Conservation (phyloP, 192 early-diverging fungal genomes). For the Coemansia sp. region DNA sequence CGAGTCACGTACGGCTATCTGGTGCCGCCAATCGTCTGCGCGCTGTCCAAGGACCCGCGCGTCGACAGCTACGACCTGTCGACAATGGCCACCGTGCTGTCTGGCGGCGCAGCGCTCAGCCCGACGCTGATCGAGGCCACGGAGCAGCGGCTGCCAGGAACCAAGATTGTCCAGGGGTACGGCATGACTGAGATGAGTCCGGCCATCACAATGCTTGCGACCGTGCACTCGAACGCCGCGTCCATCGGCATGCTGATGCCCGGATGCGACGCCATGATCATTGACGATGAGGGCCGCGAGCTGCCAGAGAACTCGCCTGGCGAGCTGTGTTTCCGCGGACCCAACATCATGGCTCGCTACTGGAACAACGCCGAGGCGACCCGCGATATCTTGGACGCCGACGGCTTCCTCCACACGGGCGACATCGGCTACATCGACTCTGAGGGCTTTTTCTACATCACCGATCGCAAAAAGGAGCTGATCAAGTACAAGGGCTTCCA, state of each 20-base stretch:
- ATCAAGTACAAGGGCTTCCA: conserved; percentile 85
- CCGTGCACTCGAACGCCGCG: conserved; percentile 34
- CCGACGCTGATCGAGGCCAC: conserved; percentile 60
- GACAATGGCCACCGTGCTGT: conserved; percentile 61
- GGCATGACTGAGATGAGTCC: conserved; percentile 67
- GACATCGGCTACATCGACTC: conserved; percentile 73
- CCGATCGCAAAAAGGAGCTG: conserved; percentile 82
- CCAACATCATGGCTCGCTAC: conserved; percentile 87
- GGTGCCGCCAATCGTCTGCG: conserved; percentile 65
- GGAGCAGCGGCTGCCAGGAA: conserved; percentile 40
- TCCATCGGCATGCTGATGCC: conserved; percentile 73
- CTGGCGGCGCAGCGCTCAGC: conserved; percentile 77
- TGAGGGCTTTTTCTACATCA: conserved; percentile 62
- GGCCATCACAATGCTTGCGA: conserved; percentile 45
- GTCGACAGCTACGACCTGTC: conserved; percentile 71
- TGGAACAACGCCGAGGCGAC: conserved; percentile 77
- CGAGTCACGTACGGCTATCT: conserved; percentile 63
- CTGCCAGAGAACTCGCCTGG: conserved; percentile 59
- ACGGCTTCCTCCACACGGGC: conserved; percentile 79
- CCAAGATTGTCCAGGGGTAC: conserved; percentile 58
- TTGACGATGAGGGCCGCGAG: conserved; percentile 68
- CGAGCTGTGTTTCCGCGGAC: conserved; percentile 84
- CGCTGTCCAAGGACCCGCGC: conserved; percentile 73
- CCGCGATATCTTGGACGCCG: conserved; percentile 62
- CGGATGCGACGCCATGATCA: conserved; percentile 67